Evolutionary conservation across 2,329 filamentous ascomycete genomes (phyloP), one percentile per base, ranked within the genome.

Genomic region (Xylaria hypoxylon): DNA sequence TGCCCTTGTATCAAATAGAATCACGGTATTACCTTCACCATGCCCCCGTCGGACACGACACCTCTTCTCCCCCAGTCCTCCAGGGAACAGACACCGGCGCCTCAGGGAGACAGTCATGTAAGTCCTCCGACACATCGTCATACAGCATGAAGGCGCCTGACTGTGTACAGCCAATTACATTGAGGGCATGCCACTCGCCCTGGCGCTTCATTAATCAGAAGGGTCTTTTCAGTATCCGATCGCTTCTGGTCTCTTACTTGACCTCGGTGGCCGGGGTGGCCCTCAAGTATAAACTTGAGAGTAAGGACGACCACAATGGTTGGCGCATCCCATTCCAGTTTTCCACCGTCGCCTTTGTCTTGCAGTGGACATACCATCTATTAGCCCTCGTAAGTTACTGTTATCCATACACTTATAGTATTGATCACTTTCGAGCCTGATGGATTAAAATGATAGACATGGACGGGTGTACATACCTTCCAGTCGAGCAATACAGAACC

Each of bases 381-480:
- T 73, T 82, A 28, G 79, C 80, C 31, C 83, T 84, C 69, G 84
- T 86, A 68, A 71, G 84, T 79, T 26, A 15, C n/a, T 2, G 2
- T 19, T 42, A 5, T 26, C 17, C 13, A n/a, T 11, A 8, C 22
- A 22, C n/a, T 28, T 26, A 3, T 52, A 11, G n/a, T 45, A 26
- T 45, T 11, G n/a, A 19, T 52, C 13, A 6, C 35, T 13, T 44
- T 48, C 15, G 35, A 19, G 19, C 44, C 56, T 69, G 19, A 69
- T 48, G 22, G 3, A 8, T 31, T 13, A 31, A 33, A 22, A 15
- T 58, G 13, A 53, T 61, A 86, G 84, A 77, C 76, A 31, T 87
- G 84, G 84, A 85, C 83, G 0, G 83, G 82, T 56, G 84, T 84
- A 53, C 85, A 87, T 69, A 77, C 85, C 31, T 81, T 85, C 71